phyloP scores from a whole-genome alignment of 768 basidiomycete genomes.

The Rhizopogon salebrosus region DNA sequence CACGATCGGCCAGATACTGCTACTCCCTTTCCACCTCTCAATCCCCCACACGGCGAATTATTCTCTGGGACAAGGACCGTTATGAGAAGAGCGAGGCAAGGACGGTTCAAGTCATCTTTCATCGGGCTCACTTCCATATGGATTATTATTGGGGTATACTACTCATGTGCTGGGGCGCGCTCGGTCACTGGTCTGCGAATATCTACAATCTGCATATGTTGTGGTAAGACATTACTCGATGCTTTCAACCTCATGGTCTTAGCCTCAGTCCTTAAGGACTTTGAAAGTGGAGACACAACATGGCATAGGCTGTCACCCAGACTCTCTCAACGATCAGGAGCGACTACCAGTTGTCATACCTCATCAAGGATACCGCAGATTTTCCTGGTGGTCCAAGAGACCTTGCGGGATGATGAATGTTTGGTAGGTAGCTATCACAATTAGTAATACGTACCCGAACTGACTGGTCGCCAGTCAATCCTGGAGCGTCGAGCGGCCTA shows the following conservation, averaged over 20 bases:
- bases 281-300: slow-evolving; percentile 48
- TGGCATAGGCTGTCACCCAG: slow-evolving; percentile 42
- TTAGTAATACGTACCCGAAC: slow-evolving; percentile 28
- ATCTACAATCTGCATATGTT: slow-evolving; percentile 44
- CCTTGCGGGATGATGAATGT: slow-evolving; percentile 42
- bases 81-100: slow-evolving; percentile 24
- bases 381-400: slow-evolving; percentile 42
- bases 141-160: slow-evolving; percentile 44
- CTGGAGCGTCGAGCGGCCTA: slow-evolving; percentile 34
- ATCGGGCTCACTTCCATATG: slow-evolving; percentile 32
- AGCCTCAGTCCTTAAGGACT: slow-evolving; percentile 36
- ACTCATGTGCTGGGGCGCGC: slow-evolving; percentile 56
- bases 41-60: slow-evolving; percentile 12
- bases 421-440: slow-evolving; percentile 53
- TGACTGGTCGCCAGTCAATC: slow-evolving; percentile 30
- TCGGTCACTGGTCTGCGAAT: slow-evolving; percentile 37
- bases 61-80: slow-evolving; percentile 24
- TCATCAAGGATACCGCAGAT: slow-evolving; percentile 29
- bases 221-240: slow-evolving; percentile 37
- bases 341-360: slow-evolving; percentile 40
- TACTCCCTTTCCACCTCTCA: too few species aligned
- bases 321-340: slow-evolving; percentile 29
- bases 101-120: slow-evolving; percentile 38
- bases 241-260: neutral
- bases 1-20: too few species aligned